A percentile compares a stretch with the other conserved stretches of the same genome.
Conservation (phyloP, 768 basidiomycete species). For the Russula lepida region DNA sequence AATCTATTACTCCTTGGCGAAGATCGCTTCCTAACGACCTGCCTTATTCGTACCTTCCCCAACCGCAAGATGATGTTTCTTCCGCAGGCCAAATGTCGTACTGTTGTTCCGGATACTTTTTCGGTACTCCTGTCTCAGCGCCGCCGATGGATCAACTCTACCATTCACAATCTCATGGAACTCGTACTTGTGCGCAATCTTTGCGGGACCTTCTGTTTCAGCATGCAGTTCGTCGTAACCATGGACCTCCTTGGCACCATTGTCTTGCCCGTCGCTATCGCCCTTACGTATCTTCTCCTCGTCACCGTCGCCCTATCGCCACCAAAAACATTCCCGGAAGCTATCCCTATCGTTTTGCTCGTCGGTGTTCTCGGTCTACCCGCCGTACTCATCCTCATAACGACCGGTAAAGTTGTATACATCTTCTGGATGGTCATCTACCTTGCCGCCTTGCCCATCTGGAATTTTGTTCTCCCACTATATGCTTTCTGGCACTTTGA, state of each 20-base stretch:
- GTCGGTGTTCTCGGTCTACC: conserved; percentile 90
- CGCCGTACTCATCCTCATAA: conserved; percentile 84
- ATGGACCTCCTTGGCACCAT: conserved; percentile 92
- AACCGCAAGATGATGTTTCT: conserved; percentile 99
- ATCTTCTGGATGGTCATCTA: conserved; percentile 98
- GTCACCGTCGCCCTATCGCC: conserved; percentile 73
- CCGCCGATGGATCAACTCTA: conserved; percentile 98
- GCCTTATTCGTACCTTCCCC: conserved; percentile 93
- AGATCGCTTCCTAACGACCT: conserved; percentile 97
- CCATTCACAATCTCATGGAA: conserved; percentile 99
- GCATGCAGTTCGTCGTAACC: conserved; percentile 99
- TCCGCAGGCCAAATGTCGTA: conserved; percentile 90
- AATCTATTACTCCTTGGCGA: conserved; percentile 93
- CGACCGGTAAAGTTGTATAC: conserved; percentile 91
- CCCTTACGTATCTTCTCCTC: conserved; percentile 82
- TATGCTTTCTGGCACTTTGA: conserved; percentile 99
- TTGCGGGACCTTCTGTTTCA: conserved; percentile 99
- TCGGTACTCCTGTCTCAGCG: conserved; percentile 89
- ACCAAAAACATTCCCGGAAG: conserved; percentile 79
- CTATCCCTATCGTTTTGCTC: conserved; percentile 87
- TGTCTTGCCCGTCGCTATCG: conserved; percentile 90
- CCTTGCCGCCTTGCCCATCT: conserved; percentile 83
- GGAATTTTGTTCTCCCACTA: conserved; percentile 90
- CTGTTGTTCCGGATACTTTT: conserved; percentile 95
- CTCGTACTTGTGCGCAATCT: conserved; percentile 93